These are phyloP conservation scores for Neurospora sp. DNA, from an alignment of 495 filamentous ascomycete genomes.

Conservation along the genomic window DNA sequence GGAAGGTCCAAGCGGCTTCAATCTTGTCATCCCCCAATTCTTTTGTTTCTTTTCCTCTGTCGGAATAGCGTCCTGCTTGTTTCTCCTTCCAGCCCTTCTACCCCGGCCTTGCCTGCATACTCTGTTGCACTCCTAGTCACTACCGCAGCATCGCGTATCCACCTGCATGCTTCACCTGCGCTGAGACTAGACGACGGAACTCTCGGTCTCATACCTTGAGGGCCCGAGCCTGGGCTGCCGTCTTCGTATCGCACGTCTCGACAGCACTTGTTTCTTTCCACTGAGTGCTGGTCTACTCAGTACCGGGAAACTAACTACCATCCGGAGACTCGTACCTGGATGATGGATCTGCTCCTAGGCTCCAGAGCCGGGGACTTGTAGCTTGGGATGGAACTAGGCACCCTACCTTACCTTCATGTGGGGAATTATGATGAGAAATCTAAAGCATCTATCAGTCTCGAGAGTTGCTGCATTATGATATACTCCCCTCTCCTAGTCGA, in stretches of 20 bases:
- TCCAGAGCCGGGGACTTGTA: not conserved
- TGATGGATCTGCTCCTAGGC: not conserved
- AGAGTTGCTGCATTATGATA: not conserved
- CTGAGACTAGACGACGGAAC: not conserved
- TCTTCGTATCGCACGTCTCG: not conserved
- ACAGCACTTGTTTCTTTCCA: not conserved
- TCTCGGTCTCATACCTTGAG: not conserved
- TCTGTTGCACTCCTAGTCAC: not conserved
- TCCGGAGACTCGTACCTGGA: not conserved
- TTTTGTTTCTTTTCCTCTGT: slow-evolving; percentile 13
- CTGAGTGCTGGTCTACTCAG: not conserved
- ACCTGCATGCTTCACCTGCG: not conserved
- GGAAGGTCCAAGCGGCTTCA: slow-evolving; percentile 27
- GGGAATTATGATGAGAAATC: not conserved
- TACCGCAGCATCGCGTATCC: not conserved
- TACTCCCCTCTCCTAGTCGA: not conserved
- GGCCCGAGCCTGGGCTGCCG: not conserved
- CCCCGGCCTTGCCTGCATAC: slow-evolving; percentile 2
- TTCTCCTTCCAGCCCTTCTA: slow-evolving; percentile 7
- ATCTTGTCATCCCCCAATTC: slow-evolving; percentile 15
- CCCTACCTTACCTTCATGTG: not conserved
- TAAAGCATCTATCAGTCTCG: not conserved
- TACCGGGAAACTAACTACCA: not conserved
- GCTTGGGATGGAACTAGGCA: not conserved
- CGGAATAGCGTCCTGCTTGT: not conserved